Evolutionary conservation across 129 eudicot species (phyloP), one percentile per base, ranked within the genome.

Genomic region (Tagetes patula): DNA sequence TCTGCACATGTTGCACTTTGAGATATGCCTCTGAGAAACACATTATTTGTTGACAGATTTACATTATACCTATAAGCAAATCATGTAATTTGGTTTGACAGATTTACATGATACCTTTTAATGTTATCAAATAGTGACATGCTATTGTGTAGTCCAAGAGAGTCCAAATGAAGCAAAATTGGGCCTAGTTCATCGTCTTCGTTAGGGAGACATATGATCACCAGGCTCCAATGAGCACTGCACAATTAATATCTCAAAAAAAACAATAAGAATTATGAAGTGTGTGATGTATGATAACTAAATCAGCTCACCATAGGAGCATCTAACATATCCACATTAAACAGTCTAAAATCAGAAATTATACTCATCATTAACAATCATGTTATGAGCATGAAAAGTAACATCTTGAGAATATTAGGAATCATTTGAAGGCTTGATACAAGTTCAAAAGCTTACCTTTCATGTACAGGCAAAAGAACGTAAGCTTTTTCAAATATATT

Each of bases 191-290:
- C 89, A 72, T 84, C 98, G 72, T 86, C 88, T 68, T 87, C 85
- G 56, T 84, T 80, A 55, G 98, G 93, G 41, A 94, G 76, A 75
- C 96, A 94, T 48, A 94, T 88, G 54, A 90, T 90, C 67, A 87
- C 87, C 88, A 94, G 81, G 85, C 98, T 94, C 98, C 98, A 94
- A 74, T 94, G 98, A 30, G 40, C 83, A 73, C 98, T 94, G 86
- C 73, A 79, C 60, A 2, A 54, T 20, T 54, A 54, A 5, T n/a
- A 53, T 14, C 20, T 1, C 11, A 48, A 14, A 20, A 20, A 6
- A 10, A 54, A 54, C 60, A 20, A 54, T 6, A 3, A 54, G 60
- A 54, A 14, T 14, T 27, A 27, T 14, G 10, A 9, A 14, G 27
- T 20, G 34, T 54, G 34, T 5, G 6, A 54, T 5, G 58, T 1